These are phyloP conservation scores for Biscutella laevigata DNA, from an alignment of 441 rosid genomes.

Conservation along the genomic window DNA sequence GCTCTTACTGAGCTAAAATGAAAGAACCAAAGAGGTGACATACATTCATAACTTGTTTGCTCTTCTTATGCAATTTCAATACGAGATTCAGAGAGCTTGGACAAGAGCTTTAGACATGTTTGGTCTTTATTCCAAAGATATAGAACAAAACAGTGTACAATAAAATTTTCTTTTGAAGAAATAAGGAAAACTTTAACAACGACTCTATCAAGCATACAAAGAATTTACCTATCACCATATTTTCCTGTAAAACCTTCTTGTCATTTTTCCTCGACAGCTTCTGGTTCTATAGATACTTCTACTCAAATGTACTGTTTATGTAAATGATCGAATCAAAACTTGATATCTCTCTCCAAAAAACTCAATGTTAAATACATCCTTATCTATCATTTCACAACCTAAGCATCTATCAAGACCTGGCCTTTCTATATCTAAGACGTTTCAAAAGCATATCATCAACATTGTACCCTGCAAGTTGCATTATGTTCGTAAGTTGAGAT, in stretches of 20 bases:
- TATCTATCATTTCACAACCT: constrained; percentile 4
- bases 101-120: constrained; percentile 5
- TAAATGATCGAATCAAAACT: neutral
- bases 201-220: constrained; percentile 16
- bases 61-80: too few relatives aligned
- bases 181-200: constrained; percentile 1
- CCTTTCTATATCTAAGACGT: constrained; percentile 13
- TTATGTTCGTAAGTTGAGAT: constrained; percentile 38
- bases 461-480: constrained; percentile 55
- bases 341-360: neutral
- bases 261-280: constrained; percentile 1
- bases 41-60: neutral
- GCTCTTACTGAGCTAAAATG: too few relatives aligned
- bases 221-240: constrained; percentile 15
- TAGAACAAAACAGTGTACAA: constrained; percentile 21
- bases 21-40: constrained; percentile 3
- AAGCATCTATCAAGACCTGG: constrained; percentile 12
- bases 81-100: neutral
- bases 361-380: neutral
- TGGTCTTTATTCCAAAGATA: constrained; percentile 19
- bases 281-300: constrained; percentile 12
- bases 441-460: constrained; percentile 38
- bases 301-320: constrained; percentile 5
- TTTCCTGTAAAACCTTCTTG: constrained; percentile 1
- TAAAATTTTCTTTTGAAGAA: too few relatives aligned